These are phyloP conservation scores for Talaromyces sp. DNA, from an alignment of 2,329 filamentous ascomycete genomes.

Conservation along the genomic window DNA sequence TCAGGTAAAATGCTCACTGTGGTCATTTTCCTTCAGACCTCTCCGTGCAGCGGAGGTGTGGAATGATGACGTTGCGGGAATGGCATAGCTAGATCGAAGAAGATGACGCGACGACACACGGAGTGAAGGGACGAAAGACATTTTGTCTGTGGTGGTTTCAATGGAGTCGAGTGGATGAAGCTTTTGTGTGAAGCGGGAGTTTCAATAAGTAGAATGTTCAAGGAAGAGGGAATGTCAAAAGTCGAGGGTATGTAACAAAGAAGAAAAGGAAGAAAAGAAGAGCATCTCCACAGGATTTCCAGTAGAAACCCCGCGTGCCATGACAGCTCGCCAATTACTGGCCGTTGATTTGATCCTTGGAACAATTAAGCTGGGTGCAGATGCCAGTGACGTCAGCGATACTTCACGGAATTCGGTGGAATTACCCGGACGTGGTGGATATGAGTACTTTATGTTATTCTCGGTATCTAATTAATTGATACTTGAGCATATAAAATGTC, in stretches of 20 bases:
- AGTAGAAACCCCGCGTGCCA: not conserved
- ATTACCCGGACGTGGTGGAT: not conserved
- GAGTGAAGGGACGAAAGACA: slow-evolving; percentile 40
- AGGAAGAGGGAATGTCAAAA: not conserved
- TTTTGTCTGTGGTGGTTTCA: slow-evolving; percentile 15
- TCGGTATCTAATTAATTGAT: no score
- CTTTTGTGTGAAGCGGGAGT: not conserved
- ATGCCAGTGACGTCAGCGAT: slow-evolving; percentile 20
- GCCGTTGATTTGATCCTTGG: slow-evolving; percentile 6
- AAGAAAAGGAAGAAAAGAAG: not conserved
- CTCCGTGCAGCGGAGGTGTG: slow-evolving; percentile 31
- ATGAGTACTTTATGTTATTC: not conserved
- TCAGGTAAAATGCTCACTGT: slow-evolving; percentile 25
- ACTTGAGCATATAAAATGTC: no score
- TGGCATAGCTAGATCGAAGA: slow-evolving; percentile 20
- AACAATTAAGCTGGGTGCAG: not conserved
- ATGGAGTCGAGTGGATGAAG: no score
- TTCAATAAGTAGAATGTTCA: not conserved
- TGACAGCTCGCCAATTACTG: slow-evolving; percentile 1
- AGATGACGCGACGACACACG: slow-evolving; percentile 28
- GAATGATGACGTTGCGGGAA: slow-evolving; percentile 24
- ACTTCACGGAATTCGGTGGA: slow-evolving; percentile 8
- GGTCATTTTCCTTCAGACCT: slow-evolving; percentile 40
- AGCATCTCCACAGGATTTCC: not conserved
- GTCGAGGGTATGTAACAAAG: not conserved